phyloP scores from a whole-genome alignment of 768 basidiomycete species.

The Lanmaoa pseudosensibilis region DNA sequence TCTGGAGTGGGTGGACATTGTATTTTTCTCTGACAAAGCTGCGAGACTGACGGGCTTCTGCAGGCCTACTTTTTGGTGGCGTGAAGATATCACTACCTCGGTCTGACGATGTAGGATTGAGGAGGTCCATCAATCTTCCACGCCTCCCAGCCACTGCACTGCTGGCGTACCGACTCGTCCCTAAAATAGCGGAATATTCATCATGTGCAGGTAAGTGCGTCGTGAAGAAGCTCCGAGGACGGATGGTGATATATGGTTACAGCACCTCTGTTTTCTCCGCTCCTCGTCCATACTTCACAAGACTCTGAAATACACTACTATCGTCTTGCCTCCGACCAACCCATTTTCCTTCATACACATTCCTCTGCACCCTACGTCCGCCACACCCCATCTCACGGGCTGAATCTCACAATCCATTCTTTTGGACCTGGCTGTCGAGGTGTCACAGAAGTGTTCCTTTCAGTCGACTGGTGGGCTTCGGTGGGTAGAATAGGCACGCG shows the following conservation, averaged over 20 bases:
- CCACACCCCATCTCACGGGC: constrained; percentile 30
- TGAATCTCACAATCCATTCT: constrained; percentile 61
- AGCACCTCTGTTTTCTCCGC: constrained; percentile 60
- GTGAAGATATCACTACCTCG: constrained; percentile 34
- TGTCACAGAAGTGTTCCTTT: constrained; percentile 44
- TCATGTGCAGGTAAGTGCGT: constrained; percentile 33
- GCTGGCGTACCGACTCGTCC: constrained; percentile 59
- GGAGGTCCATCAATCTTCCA: constrained; percentile 50
- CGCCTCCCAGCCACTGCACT: constrained; percentile 59
- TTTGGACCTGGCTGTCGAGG: constrained; percentile 50
- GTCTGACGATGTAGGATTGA: constrained; percentile 36
- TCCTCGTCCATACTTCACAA: constrained; percentile 64
- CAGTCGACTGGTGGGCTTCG: constrained; percentile 69
- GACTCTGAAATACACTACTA: constrained; percentile 68
- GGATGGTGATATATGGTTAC: constrained; percentile 9
- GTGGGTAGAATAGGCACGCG: constrained; percentile 70
- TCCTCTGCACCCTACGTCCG: constrained; percentile 61
- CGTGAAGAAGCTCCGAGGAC: background rate
- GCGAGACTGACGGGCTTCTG: constrained; percentile 9
- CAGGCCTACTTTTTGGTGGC: constrained; percentile 43
- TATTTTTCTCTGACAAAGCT: constrained; percentile 3
- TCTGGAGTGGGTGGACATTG: constrained; percentile 41
- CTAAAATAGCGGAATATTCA: constrained; percentile 23
- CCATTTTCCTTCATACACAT: constrained; percentile 62
- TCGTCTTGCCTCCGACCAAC: constrained; percentile 40